Conservation (phyloP, 176 grass and related monocot species). For the Dendrocalamus sinicus region DNA sequence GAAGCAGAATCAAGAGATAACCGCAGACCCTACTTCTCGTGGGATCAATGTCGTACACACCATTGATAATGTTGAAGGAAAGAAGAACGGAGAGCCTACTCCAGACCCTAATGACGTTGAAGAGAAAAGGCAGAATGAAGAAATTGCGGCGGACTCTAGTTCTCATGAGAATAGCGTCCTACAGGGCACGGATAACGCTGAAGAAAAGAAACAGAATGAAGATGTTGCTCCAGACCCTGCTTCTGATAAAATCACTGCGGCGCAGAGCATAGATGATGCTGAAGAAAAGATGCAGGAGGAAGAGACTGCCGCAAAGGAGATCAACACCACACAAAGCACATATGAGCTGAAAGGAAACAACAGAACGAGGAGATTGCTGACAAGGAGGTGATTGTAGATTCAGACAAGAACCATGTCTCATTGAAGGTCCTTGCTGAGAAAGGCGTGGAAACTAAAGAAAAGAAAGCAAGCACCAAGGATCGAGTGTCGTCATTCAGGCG, state of each 20-base stretch:
- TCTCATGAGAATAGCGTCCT: not conserved
- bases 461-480: slow-evolving; percentile 50
- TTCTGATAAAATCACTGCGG: not conserved
- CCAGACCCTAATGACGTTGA: not conserved
- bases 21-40: not conserved
- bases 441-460: slow-evolving; percentile 47
- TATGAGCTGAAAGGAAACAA: not conserved
- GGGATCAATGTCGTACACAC: not conserved
- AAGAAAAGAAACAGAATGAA: not conserved
- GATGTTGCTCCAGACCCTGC: not conserved
- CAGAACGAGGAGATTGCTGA: slow-evolving; percentile 45
- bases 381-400: slow-evolving; percentile 50
- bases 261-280: not conserved
- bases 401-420: slow-evolving; percentile 54
- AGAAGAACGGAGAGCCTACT: not conserved
- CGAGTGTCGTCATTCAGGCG: slow-evolving; percentile 43
- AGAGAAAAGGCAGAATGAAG: slow-evolving; percentile 12
- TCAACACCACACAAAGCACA: not conserved
- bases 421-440: slow-evolving; percentile 57
- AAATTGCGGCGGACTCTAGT: slow-evolving; percentile 1
- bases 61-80: not conserved
- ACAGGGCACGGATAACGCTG: not conserved
- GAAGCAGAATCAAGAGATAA: not conserved
- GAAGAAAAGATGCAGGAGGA: slow-evolving; percentile 3
- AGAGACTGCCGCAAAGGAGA: slow-evolving; percentile 27